Evolutionary conservation across 164 flowering plant genomes (phyloP).

Genomic region (Malania oleifera): DNA sequence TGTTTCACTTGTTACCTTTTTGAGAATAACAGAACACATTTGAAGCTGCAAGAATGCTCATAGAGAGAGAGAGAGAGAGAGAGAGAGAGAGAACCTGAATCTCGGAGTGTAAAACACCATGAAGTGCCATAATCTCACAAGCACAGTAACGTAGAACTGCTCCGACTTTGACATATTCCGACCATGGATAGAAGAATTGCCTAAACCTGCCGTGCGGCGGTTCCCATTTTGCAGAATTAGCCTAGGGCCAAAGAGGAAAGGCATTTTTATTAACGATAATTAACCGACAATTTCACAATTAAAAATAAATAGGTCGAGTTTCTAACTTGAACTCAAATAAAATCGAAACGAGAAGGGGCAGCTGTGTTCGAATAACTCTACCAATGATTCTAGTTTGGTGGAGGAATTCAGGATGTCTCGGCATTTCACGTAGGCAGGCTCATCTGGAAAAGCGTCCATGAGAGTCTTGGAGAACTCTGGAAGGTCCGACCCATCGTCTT

Average conservation of each 20-base stretch:
- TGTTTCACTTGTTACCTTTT: too few relatives aligned
- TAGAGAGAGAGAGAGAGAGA: background rate
- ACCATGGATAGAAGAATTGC: constrained; percentile 77
- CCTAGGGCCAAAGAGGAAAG: constrained; percentile 21
- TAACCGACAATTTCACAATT: too few relatives aligned
- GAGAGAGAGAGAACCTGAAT: constrained; percentile 46
- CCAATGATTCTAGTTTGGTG: constrained; percentile 61
- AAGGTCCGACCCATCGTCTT: constrained; percentile 51
- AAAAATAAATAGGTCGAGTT: too few relatives aligned
- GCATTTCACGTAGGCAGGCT: constrained; percentile 68
- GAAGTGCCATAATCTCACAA: constrained; percentile 85
- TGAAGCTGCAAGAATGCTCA: constrained; percentile 1
- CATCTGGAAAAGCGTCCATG: constrained; percentile 71
- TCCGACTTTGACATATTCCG: constrained; percentile 76
- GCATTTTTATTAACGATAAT: too few relatives aligned
- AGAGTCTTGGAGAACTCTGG: constrained; percentile 57
- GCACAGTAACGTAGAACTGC: constrained; percentile 75
- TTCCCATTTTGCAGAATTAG: constrained; percentile 86
- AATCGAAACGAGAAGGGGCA: too few relatives aligned
- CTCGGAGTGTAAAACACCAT: constrained; percentile 84
- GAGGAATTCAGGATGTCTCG: constrained; percentile 57
- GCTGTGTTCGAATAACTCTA: constrained; percentile 20
- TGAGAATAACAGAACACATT: too few relatives aligned
- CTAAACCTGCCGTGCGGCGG: constrained; percentile 78
- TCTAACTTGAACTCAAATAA: too few relatives aligned